These are phyloP conservation scores for Ramalina intermedia DNA, from an alignment of 495 filamentous ascomycete species.

Conservation along the genomic window DNA sequence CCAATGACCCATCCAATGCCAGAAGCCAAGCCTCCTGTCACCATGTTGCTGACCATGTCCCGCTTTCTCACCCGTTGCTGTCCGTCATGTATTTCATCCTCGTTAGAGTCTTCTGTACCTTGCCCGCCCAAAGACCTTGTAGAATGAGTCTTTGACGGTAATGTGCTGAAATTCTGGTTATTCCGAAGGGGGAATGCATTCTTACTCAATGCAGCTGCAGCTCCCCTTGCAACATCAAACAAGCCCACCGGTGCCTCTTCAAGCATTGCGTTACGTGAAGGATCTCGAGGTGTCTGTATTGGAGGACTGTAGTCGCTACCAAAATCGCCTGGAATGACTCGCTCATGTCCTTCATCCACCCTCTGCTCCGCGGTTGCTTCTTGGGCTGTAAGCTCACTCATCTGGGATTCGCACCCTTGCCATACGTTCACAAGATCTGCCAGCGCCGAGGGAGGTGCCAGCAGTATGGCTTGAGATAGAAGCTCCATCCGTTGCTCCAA, in stretches of 20 bases:
- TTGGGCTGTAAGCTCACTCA: conserved; percentile 48
- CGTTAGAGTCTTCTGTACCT: conserved; percentile 7
- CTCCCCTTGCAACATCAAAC: conserved; percentile 80
- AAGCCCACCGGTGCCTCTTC: conserved; percentile 87
- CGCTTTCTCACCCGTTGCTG: conserved; percentile 52
- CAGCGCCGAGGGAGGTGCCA: conserved; percentile 64
- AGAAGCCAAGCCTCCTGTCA: conserved; percentile 56
- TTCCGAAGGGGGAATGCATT: conserved; percentile 42
- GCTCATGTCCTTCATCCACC: conserved; percentile 55
- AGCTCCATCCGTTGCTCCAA: conserved; percentile 82
- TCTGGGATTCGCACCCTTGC: conserved; percentile 77
- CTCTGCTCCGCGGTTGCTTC: conserved; percentile 62
- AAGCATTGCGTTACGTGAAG: conserved; percentile 21
- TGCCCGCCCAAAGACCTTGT: conserved; percentile 4
- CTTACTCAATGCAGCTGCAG: conserved; percentile 57
- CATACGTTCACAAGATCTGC: conserved; percentile 75
- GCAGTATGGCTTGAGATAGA: conserved; percentile 65
- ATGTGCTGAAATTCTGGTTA: conserved; percentile 29
- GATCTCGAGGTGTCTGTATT: conserved; percentile 26
- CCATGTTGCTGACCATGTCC: conserved; percentile 66
- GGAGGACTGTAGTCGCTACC: conserved; percentile 16
- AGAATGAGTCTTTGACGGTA: conserved; percentile 30
- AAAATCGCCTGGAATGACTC: conserved; percentile 56
- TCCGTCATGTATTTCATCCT: conserved; percentile 22
- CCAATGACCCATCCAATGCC: conserved; percentile 80